Evolutionary conservation across 75 land plant genomes (phyloP), one percentile per base, ranked within the genome.

Genomic region (Pinus taeda): DNA sequence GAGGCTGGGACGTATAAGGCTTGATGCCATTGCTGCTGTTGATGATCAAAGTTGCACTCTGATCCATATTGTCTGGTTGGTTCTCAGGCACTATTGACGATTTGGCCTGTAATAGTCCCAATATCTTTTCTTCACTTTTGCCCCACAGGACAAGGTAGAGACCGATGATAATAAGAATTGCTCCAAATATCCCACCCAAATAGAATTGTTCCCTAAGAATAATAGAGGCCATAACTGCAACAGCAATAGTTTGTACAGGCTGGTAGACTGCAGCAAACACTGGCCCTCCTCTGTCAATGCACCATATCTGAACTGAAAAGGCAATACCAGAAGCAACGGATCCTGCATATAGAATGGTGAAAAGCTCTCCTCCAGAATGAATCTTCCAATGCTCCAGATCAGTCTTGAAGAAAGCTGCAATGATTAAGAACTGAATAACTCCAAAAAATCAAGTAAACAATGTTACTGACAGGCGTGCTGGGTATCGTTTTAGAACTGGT

Each of bases 231-330:
- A 94, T 82, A 66, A 94, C 66, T 3, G 96, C 99, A 70, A 96
- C 99, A 29, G 91, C 86, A 2, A 96, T 77, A 26, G 97, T 96
- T 80, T 96, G 97, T 4, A 96, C 86, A 5, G 97, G 99, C 74
- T 88, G 90, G 74, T 92, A 96, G 17, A 92, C 92, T 1, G 97
- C 92, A 12, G 92, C 97, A 79, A 94, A 86, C 18, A 94, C 93
- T 0, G 99, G 95, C 65, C 99, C 99, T 11, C 93, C 99, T 60
- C 86, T 85, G 72, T 92, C 87, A 29, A 95, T 86, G 86, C 95
- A 93, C 97, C 99, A 94, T 73, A 91, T 86, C 83, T 94, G 99
- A 57, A 93, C 88, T n/a, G 97, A 87, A 45, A 96, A 94, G 11
- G 93, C 94, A 26, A 96, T 79, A 36, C 97, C 97, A 6, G 99